phyloP scores from a whole-genome alignment of 2,329 filamentous ascomycete species.

The Epichloe sp. region DNA sequence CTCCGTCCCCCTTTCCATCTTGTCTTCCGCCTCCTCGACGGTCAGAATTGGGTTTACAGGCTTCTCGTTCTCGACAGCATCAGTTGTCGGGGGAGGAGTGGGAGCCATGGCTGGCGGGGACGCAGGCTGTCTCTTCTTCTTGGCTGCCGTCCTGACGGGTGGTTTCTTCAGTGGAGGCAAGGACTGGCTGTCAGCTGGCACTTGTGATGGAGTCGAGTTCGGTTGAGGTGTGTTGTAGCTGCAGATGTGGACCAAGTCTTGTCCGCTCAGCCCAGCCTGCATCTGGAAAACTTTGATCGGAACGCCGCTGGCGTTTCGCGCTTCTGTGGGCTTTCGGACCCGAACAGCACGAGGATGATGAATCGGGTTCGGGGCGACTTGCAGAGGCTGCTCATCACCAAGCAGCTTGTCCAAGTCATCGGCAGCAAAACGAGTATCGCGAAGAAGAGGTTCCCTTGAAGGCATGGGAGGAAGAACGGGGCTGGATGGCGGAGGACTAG shows the following conservation, averaged over 20 bases:
- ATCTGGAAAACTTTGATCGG: conserved; percentile 32
- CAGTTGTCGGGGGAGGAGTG: conserved; percentile 28
- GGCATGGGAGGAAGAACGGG: conserved; percentile 57
- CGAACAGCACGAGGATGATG: conserved; percentile 7
- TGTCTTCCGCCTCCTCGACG: neutral
- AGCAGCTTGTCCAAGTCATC: conserved; percentile 59
- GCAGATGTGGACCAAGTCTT: conserved; percentile 23
- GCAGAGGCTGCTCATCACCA: conserved; percentile 41
- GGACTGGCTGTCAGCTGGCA: conserved; percentile 9
- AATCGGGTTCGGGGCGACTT: conserved; percentile 22
- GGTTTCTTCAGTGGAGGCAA: conserved; percentile 14
- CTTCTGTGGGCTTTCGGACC: conserved; percentile 14
- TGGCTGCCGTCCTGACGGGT: conserved; percentile 7
- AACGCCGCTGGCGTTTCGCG: conserved; percentile 22
- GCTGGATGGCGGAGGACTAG: conserved; percentile 63
- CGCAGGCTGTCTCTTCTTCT: conserved; percentile 10
- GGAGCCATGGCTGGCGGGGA: conserved; percentile 17
- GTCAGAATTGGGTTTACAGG: conserved; percentile 14
- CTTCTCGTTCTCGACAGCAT: conserved; percentile 24
- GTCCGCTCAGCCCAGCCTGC: conserved; percentile 21
- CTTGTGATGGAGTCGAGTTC: conserved; percentile 5
- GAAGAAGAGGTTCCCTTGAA: conserved; percentile 43
- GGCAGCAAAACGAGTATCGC: conserved; percentile 77
- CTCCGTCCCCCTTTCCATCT: neutral
- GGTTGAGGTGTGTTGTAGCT: conserved; percentile 18